Percentiles rank a stretch among this genome's conserved stretches.
Conservation (phyloP, 768 basidiomycete genomes). For the Chlorophyllum brunneum region DNA sequence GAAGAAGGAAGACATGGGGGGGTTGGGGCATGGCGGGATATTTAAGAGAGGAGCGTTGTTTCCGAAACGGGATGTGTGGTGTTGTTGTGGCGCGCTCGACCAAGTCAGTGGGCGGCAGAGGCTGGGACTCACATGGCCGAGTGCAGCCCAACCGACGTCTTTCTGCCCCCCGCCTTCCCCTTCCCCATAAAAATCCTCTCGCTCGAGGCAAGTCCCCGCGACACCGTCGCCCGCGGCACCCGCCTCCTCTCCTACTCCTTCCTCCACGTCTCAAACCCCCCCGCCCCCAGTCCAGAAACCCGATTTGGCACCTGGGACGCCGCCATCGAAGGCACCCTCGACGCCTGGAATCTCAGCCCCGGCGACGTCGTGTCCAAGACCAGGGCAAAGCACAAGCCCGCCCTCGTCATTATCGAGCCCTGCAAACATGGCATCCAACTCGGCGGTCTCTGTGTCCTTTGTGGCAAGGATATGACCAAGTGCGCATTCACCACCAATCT, state of each 20-base stretch:
- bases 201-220: conserved; percentile 46
- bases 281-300: conserved; percentile 52
- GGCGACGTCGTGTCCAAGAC: conserved; percentile 63
- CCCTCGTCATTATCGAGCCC: conserved; percentile 76
- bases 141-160: conserved; percentile 66
- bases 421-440: conserved; percentile 96
- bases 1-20: not conserved
- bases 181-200: conserved; percentile 84
- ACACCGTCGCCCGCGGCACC: conserved; percentile 61
- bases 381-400: conserved; percentile 55
- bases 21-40: not conserved
- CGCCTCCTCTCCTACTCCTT: conserved; percentile 85
- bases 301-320: conserved; percentile 92
- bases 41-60: not conserved
- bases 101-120: not conserved
- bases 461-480: conserved; percentile 95
- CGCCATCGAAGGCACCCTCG: conserved; percentile 74
- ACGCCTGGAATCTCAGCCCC: conserved; percentile 62
- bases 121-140: conserved; percentile 9
- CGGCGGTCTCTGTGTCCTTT: conserved; percentile 87
- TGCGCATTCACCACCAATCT: conserved; percentile 34
- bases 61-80: conserved; percentile 10
- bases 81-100: no score
- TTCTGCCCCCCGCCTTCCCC: conserved; percentile 73
- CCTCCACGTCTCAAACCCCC: conserved; percentile 45